Base-by-base conservation (phyloP, 345 rosid genomes). In the Streptanthus diversifolius region DNA sequence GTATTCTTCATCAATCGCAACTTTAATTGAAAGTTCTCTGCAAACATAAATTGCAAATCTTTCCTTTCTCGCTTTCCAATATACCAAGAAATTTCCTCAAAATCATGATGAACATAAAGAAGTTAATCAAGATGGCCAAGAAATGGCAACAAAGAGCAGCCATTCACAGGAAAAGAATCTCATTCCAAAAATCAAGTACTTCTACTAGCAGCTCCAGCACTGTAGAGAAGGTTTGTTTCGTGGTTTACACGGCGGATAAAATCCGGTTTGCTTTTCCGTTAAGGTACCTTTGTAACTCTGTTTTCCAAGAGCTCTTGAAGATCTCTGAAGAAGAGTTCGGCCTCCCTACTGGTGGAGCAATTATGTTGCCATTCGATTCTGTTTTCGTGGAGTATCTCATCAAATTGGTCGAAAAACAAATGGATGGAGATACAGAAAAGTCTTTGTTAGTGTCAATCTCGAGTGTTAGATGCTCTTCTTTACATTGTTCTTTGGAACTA, bases 321-420 rank as follows among this genome's bases (percentile, higher is more conserved):
- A 78, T 82, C 27, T 74, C 83, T 8, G 85, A 74, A 68, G 82
- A 82, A 73, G 85, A 76, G 40, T 78, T 72, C 11, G 77, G 84
- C 1, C 62, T 82, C 0, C 72, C 82, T 0, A 58, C 53, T 0
- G 72, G 22, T 0, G 77, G 79, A 39, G 82, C 80, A 1, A 83
- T 81, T 64, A 79, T 61, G 4, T 55, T 82, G 35, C 78, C 82
- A n/a, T 76, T 76, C 5, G 78, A 85, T 49, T 68, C 72, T 0
- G 33, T 4, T 10, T 74, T 75, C 44, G 0, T 82, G 29, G 77
- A 75, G 27, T 71, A 79, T 64, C 41, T 85, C 0, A 58, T 77
- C 6, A 59, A 65, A 15, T 13, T 78, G 60, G 45, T 80, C 11
- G 5, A 57, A 55, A 3, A 67, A 58, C 7, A 68, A 29, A 25